A percentile compares a stretch with the other conserved stretches of the same genome.
These are phyloP conservation scores for Cryptococcus sp. DNA, from an alignment of 1,284 basidiomycete species.

Conservation along the genomic window DNA sequence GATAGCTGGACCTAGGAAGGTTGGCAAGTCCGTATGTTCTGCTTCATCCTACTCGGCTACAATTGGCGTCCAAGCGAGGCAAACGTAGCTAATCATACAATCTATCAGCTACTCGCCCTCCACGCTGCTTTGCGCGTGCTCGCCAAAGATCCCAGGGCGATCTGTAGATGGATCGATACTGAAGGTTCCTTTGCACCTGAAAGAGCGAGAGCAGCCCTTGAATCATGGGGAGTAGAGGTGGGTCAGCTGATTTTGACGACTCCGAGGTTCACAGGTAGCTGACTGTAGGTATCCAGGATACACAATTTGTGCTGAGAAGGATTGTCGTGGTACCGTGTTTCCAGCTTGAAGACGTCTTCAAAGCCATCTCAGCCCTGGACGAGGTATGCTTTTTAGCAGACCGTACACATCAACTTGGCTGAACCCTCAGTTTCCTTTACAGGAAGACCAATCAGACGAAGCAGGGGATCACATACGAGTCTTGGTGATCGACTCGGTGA, in stretches of 20 bases:
- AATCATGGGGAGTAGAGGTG: constrained; percentile 32
- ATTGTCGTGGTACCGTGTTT: constrained; percentile 39
- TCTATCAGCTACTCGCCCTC: constrained; percentile 41
- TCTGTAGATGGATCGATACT: constrained; percentile 49
- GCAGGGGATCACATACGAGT: constrained; percentile 11
- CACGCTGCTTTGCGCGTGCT: constrained; percentile 40
- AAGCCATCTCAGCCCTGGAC: constrained; percentile 8
- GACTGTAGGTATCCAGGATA: constrained; percentile 21
- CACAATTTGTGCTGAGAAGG: constrained; percentile 29
- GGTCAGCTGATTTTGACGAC: constrained; percentile 8
- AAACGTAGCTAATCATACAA: not conserved
- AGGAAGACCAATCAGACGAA: constrained; percentile 1
- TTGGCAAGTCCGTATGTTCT: constrained; percentile 42
- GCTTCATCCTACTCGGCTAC: not conserved
- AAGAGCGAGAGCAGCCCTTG: constrained; percentile 36
- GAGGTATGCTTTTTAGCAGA: constrained; percentile 1
- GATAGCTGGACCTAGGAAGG: constrained; percentile 40
- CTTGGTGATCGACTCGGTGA: constrained; percentile 46
- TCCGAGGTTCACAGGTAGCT: constrained; percentile 1
- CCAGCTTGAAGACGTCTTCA: constrained; percentile 28
- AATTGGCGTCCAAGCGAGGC: not conserved
- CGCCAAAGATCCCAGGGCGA: constrained; percentile 16
- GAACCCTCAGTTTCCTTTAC: not conserved
- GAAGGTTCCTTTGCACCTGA: constrained; percentile 44
- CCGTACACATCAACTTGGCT: not conserved